Base-by-base conservation (phyloP, 306 rosid species). In the Trifolium pratense region DNA sequence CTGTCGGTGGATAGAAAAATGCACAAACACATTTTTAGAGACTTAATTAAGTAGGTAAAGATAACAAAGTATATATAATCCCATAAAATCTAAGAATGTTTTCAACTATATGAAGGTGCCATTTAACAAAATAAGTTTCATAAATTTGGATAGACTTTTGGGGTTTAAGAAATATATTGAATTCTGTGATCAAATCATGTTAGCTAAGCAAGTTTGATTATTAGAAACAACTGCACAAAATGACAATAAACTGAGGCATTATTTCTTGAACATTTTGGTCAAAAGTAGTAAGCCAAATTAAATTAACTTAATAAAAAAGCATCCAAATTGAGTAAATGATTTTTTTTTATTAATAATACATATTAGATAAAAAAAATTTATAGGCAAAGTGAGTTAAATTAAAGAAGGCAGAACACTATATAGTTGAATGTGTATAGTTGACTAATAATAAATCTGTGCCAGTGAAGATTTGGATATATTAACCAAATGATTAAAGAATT, bases 231-330 rank as follows among this genome's bases (percentile, higher is more conserved):
- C 12, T 7, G 25, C 40, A 2, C 75, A 23, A 71, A 56, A 71
- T 71, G 66, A 56, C 53, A 71, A 39, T 32, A 25, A 70, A 48
- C 4, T 63, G 39, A 7, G 21, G 40, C 13, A 48, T 36, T 45
- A 13, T 46, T 43, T 60, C n/a, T 61, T 73, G 51, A 20, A 61
- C 8, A 18, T 46, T 73, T 72, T 5, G 21, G 69, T 73, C 70
- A 60, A 60, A 36, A 61, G 49, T 46, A 32, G 78, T 61, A 46
- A 64, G 72, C 66, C 40, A 25, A 21, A 49, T 64, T 18, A 49
- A 74, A 49, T 2, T 46, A 34, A 32, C 9, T 34, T 23, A 49
- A 5, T 12, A 14, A 37, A 21, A 56, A 14, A 15, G 0, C 52
- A 14, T 14, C 9, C 34, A 16, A 67, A 45, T 67, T 45, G 72